Conservation (phyloP, 345 rosid genomes). For the Eutrema yunnanense region DNA sequence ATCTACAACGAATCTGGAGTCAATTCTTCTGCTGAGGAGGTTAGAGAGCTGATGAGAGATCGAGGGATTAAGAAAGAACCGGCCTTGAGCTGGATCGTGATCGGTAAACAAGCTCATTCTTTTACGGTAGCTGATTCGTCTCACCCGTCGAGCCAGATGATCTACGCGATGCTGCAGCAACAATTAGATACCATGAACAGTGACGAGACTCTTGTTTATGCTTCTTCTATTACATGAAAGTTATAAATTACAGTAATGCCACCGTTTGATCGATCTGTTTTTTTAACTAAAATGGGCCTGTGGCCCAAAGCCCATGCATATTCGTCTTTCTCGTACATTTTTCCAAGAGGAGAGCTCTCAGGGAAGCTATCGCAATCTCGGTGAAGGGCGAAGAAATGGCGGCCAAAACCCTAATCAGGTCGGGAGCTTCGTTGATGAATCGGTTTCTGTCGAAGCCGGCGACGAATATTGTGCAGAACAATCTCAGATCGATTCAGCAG, state of each 20-base stretch:
- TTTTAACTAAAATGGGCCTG: not conserved
- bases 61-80: slow-evolving; percentile 49
- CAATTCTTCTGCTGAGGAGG: slow-evolving; percentile 25
- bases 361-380: slow-evolving; percentile 7
- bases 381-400: slow-evolving; percentile 42
- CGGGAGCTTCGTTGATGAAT: slow-evolving; percentile 61
- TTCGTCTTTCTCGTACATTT: not conserved
- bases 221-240: slow-evolving; percentile 2
- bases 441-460: slow-evolving; percentile 41
- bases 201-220: slow-evolving; percentile 10
- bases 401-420: slow-evolving; percentile 55
- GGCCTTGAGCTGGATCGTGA: slow-evolving; percentile 45
- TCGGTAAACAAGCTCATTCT: slow-evolving; percentile 27
- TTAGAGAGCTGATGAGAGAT: slow-evolving; percentile 37
- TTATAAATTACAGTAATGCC: not conserved
- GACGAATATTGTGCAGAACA: slow-evolving; percentile 27
- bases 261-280: not conserved
- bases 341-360: not conserved
- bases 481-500: slow-evolving; percentile 26
- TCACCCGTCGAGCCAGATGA: slow-evolving; percentile 26
- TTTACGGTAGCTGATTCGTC: slow-evolving; percentile 28
- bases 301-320: slow-evolving; percentile 19
- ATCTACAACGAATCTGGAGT: slow-evolving; percentile 38
- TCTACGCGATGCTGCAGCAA: slow-evolving; percentile 24
- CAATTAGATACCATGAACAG: slow-evolving; percentile 28